Conservation (phyloP, 78 protist genomes). For the Dictyostelium citrinum region DNA sequence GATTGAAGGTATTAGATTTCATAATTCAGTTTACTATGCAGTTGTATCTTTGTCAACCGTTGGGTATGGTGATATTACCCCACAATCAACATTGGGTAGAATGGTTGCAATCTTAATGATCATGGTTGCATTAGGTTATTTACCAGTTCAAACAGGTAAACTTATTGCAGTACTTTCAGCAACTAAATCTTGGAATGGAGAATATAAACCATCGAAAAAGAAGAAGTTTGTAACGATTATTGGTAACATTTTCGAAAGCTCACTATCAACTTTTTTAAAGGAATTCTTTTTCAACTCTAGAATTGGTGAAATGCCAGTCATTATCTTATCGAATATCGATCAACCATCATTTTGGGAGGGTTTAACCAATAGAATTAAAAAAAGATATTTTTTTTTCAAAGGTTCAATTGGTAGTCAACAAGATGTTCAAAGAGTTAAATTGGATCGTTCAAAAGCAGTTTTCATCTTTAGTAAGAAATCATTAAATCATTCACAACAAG, state of each 20-base stretch:
- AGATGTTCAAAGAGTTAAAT: slow-evolving; percentile 36
- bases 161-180: not conserved
- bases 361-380: not conserved
- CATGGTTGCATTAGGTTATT: slow-evolving; percentile 2
- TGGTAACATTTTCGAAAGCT: slow-evolving; percentile 50
- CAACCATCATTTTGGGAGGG: slow-evolving; percentile 22
- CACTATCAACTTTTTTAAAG: slow-evolving; percentile 6
- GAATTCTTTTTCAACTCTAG: slow-evolving; percentile 52
- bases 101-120: slow-evolving; percentile 28
- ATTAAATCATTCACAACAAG: not conserved
- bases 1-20: slow-evolving; percentile 38
- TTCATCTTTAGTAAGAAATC: slow-evolving; percentile 51
- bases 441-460: slow-evolving; percentile 9
- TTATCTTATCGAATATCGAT: not conserved
- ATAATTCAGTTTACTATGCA: slow-evolving; percentile 38
- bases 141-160: slow-evolving; percentile 26
- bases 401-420: slow-evolving; percentile 31
- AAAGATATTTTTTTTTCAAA: not conserved
- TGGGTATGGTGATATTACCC: slow-evolving; percentile 80
- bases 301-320: slow-evolving; percentile 28
- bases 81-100: slow-evolving; percentile 30
- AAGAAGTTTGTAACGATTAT: slow-evolving; percentile 15
- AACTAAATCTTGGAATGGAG: slow-evolving; percentile 57
- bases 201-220: slow-evolving; percentile 20
- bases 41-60: slow-evolving; percentile 75